A percentile compares a stretch with the other conserved stretches of the same genome.
These are phyloP conservation scores for Ormosia emarginata DNA, from an alignment of 306 rosid species.

Conservation along the genomic window DNA sequence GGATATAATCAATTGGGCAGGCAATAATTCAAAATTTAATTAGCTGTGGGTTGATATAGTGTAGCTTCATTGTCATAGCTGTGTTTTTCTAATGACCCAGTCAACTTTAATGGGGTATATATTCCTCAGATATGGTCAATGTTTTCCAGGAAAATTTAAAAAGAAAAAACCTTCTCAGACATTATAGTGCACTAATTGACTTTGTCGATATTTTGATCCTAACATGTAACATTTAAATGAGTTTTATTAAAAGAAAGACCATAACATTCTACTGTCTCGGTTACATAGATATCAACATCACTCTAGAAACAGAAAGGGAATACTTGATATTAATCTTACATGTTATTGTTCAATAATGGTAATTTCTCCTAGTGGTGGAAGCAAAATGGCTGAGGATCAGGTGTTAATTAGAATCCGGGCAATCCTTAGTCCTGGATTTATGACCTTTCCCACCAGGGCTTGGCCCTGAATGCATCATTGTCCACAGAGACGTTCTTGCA, in stretches of 20 bases:
- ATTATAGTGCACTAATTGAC: too few relatives aligned
- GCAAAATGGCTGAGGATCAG: background rate
- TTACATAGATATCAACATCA: background rate
- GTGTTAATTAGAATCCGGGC: background rate
- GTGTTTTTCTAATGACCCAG: background rate
- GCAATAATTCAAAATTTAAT: background rate
- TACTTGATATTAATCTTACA: background rate
- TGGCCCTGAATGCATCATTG: constrained; percentile 48
- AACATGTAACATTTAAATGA: background rate
- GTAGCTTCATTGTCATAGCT: background rate
- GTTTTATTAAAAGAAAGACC: background rate
- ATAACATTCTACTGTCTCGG: background rate
- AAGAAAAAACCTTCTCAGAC: too few relatives aligned
- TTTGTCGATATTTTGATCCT: background rate
- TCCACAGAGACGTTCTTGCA: constrained; percentile 16
- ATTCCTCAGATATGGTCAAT: background rate
- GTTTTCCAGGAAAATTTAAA: background rate
- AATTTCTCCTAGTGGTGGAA: background rate
- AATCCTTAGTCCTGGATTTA: background rate
- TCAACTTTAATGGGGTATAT: background rate
- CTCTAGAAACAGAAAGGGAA: background rate
- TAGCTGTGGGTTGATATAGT: background rate
- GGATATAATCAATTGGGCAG: background rate
- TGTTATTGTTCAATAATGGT: background rate
- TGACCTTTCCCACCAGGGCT: constrained; percentile 50